Conservation (phyloP, 768 basidiomycete species). For the Pleurotus tuoliensis region DNA sequence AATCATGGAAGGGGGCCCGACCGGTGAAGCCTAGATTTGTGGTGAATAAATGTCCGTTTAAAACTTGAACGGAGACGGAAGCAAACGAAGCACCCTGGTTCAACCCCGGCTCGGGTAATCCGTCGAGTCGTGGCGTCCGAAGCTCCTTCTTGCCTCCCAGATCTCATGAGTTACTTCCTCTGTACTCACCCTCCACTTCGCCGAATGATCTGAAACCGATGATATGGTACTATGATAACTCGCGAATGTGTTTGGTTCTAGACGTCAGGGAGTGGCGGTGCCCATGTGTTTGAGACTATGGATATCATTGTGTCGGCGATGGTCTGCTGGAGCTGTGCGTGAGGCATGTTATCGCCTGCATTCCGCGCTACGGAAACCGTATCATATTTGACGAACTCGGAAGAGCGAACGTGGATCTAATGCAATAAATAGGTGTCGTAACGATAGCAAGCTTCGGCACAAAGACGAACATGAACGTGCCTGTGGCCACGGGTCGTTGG, state of each 20-base stretch:
- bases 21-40: too few relatives aligned
- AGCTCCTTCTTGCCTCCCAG: too few relatives aligned
- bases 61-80: too few relatives aligned
- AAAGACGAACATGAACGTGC: background rate
- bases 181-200: too few relatives aligned
- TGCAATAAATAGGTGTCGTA: background rate
- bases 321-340: background rate
- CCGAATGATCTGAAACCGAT: too few relatives aligned
- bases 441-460: background rate
- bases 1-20: too few relatives aligned
- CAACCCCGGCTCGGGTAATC: too few relatives aligned
- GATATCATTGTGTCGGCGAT: background rate
- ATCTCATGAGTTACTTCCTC: too few relatives aligned
- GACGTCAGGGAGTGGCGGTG: background rate
- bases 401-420: background rate
- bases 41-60: too few relatives aligned
- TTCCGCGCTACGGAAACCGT: background rate
- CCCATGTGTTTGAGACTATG: background rate
- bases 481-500: slow-evolving; percentile 5
- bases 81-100: too few relatives aligned
- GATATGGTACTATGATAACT: background rate
- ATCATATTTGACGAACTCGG: background rate
- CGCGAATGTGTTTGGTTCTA: background rate
- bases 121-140: too few relatives aligned
- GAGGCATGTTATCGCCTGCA: background rate